Base-by-base conservation (phyloP, 768 basidiomycete species). In the Kwoniella europaea region DNA sequence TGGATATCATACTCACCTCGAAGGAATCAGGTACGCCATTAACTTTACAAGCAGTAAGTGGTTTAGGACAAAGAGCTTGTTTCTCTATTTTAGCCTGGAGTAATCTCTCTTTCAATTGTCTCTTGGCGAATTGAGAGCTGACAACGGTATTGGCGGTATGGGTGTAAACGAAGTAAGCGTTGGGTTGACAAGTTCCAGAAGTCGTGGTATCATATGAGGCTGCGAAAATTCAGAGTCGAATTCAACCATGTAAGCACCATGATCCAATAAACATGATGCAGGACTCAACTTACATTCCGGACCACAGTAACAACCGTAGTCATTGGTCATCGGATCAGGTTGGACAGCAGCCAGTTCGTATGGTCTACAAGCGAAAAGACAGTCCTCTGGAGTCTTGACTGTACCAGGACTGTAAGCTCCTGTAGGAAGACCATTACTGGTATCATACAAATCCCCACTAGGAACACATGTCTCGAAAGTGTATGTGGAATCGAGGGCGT, bases 121-220 rank as follows among this genome's bases (percentile, higher is more conserved):
- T n/a, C 24, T 44, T 50, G 46, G 62, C 62, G 24, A 63, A 63
- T 50, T 63, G 62, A 46, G 42, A 46, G 44, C 46, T 63, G 62
- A 63, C 29, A 12, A 29, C 43, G 15, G 62, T 65, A 16, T 57
- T 57, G 2, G 55, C 54, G 2, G 29, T 16, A 13, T 56, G 65
- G 22, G 55, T 57, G 35, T n/a, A 35, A 18, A 64, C 42, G 55
- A 20, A 57, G 53, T 7, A 9, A 44, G 41, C 55, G 24, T 22
- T 50, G 46, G 46, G 46, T 50, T 50, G 46, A 50, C 57, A 24
- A n/a, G 20, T 24, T 15, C 57, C 12, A 12, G n/a, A n/a, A 3
- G 54, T 53, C 5, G 52, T 15, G 16, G 10, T 20, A 20, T 15
- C 52, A 5, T 6, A 53, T 15, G 52, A 20, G 52, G 52, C 52